phyloP scores from a whole-genome alignment of 345 rosid genomes.

The Camelina hispida region DNA sequence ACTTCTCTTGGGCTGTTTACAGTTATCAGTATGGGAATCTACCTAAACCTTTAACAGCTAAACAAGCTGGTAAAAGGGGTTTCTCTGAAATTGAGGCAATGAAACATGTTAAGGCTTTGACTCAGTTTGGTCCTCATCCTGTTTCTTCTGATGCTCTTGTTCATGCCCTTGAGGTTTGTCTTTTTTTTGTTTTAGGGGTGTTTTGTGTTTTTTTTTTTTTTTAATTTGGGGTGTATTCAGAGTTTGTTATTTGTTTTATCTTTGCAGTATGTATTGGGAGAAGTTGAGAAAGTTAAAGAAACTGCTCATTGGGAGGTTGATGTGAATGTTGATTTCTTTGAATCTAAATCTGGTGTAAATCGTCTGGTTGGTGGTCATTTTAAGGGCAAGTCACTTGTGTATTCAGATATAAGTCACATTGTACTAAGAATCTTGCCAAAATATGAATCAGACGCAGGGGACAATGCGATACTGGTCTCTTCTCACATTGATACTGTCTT shows the following conservation, averaged over 20 bases:
- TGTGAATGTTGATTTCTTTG: slow-evolving; percentile 81
- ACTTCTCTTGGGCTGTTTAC: slow-evolving; percentile 71
- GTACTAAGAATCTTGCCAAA: slow-evolving; percentile 79
- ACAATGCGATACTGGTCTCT: slow-evolving; percentile 82
- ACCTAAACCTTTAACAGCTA: slow-evolving; percentile 71
- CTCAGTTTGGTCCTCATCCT: slow-evolving; percentile 83
- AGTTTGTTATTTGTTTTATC: slow-evolving; percentile 36
- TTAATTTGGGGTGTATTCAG: background rate
- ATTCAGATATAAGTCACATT: slow-evolving; percentile 80
- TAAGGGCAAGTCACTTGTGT: slow-evolving; percentile 76
- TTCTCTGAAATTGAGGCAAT: slow-evolving; percentile 86
- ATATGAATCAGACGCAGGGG: slow-evolving; percentile 70
- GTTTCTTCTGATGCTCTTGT: slow-evolving; percentile 84
- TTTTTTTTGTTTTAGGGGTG: background rate
- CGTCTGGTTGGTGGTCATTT: slow-evolving; percentile 68
- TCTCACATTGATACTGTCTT: slow-evolving; percentile 95
- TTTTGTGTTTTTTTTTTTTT: background rate
- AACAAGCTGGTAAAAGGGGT: slow-evolving; percentile 91
- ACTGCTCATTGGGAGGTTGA: slow-evolving; percentile 83
- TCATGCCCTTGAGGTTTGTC: slow-evolving; percentile 68
- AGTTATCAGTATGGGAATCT: slow-evolving; percentile 62
- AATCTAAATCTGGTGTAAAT: slow-evolving; percentile 68
- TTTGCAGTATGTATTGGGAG: slow-evolving; percentile 80
- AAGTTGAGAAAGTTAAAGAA: slow-evolving; percentile 59
- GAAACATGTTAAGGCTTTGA: slow-evolving; percentile 77